These are phyloP conservation scores for Psilocybe sp. DNA, from an alignment of 768 basidiomycete genomes.

Conservation along the genomic window DNA sequence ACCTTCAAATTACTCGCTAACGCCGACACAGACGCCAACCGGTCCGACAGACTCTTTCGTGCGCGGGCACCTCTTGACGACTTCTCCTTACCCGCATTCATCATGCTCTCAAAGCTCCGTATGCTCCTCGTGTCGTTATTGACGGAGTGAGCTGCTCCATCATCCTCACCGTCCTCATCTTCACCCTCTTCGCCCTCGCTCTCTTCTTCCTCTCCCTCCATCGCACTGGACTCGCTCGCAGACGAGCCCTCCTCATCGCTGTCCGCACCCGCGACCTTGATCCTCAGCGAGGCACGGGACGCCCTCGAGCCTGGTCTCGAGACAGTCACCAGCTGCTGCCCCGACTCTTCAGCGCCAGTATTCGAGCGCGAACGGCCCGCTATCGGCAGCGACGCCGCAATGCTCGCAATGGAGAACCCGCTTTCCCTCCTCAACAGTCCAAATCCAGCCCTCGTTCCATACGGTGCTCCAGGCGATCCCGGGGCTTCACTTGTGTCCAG, in stretches of 20 bases:
- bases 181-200: slow-evolving; percentile 41
- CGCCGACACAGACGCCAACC: slow-evolving; percentile 76
- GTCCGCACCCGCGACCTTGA: slow-evolving; percentile 35
- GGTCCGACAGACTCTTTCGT: slow-evolving; percentile 76
- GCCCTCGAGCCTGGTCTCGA: slow-evolving; percentile 36
- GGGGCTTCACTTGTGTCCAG: slow-evolving; percentile 4
- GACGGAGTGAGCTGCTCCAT: slow-evolving; percentile 27
- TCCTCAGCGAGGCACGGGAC: slow-evolving; percentile 24
- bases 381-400: slow-evolving; percentile 61
- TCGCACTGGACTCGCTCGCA: no score
- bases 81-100: slow-evolving; percentile 45
- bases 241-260: slow-evolving; percentile 28
- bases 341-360: slow-evolving; percentile 31
- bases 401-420: slow-evolving; percentile 79
- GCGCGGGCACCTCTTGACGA: slow-evolving; percentile 15
- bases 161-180: slow-evolving; percentile 36
- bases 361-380: slow-evolving; percentile 37
- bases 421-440: slow-evolving; percentile 73
- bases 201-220: slow-evolving; percentile 22
- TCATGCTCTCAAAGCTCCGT: slow-evolving; percentile 84
- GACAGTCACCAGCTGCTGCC: slow-evolving; percentile 47
- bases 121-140: slow-evolving; percentile 69
- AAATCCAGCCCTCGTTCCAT: slow-evolving; percentile 51
- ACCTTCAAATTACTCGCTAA: slow-evolving; percentile 33
- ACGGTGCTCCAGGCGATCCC: slow-evolving; percentile 27